These are phyloP conservation scores for Gracilaria gracilis DNA, from an alignment of 23 red algal species.

Conservation along the genomic window DNA sequence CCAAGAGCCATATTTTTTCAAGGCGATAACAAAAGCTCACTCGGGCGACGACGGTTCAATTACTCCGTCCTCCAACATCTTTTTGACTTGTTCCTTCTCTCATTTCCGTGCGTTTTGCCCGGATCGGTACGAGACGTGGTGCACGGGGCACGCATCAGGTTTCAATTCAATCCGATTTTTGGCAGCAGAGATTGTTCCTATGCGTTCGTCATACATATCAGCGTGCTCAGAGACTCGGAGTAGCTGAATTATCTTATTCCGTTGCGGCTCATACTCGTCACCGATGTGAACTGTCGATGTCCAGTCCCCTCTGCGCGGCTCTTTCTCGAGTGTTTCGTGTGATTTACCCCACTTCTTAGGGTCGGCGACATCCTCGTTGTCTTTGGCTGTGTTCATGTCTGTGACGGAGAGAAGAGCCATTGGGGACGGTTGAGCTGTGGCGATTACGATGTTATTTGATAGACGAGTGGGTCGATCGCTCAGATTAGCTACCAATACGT, in stretches of 20 bases:
- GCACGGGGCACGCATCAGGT: no score
- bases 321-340: background rate
- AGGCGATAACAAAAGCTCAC: no score
- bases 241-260: background rate
- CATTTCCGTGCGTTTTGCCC: no score
- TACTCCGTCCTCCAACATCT: no score
- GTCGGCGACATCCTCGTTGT: no score
- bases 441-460: background rate
- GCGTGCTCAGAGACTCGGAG: background rate
- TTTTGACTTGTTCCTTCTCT: no score
- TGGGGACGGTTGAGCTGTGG: background rate
- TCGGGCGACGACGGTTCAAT: no score
- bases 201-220: background rate
- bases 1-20: no score
- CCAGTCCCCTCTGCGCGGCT: background rate
- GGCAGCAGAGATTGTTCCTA: no score
- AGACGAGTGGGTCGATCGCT: background rate
- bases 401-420: background rate
- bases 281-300: conserved; percentile 3
- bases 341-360: no score
- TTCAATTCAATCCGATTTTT: no score
- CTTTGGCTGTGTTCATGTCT: background rate
- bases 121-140: no score
- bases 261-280: conserved; percentile 11
- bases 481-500: background rate